These are phyloP conservation scores for Xylaria sp. DNA, from an alignment of 495 filamentous ascomycete genomes.

Conservation along the genomic window DNA sequence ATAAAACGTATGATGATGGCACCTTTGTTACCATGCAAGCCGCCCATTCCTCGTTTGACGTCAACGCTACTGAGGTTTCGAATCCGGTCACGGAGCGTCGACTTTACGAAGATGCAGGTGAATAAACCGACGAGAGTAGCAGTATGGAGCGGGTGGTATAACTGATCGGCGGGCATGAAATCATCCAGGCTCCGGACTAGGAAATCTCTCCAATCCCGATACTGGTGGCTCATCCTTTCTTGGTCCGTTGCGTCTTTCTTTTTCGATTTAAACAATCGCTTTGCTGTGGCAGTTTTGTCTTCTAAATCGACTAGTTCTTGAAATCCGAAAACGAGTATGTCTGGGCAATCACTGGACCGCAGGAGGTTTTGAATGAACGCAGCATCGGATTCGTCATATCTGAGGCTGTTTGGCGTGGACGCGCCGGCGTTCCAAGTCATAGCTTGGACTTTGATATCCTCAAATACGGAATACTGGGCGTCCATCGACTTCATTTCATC, in stretches of 20 bases:
- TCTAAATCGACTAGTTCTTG: conserved; percentile 97
- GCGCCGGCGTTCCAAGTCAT: conserved; percentile 98
- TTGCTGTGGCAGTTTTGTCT: conserved; percentile 96
- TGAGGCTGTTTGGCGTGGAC: conserved; percentile 80
- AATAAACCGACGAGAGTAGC: conserved; percentile 92
- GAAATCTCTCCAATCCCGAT: conserved; percentile 93
- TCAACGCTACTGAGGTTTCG: conserved; percentile 78
- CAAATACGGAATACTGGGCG: conserved; percentile 80
- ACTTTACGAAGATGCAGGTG: conserved; percentile 91
- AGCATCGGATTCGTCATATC: conserved; percentile 68
- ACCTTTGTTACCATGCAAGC: conserved; percentile 94
- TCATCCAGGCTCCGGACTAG: conserved; percentile 81
- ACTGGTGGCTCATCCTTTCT: conserved; percentile 96
- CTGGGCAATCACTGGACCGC: conserved; percentile 73
- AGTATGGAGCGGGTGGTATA: conserved; percentile 86
- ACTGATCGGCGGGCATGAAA: conserved; percentile 75
- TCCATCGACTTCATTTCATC: conserved; percentile 84
- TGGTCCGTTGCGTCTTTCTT: conserved; percentile 92
- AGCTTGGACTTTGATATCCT: conserved; percentile 76
- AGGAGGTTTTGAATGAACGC: conserved; percentile 80
- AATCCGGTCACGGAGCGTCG: conserved; percentile 75
- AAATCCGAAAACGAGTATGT: conserved; percentile 95
- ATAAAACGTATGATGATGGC: conserved; percentile 90
- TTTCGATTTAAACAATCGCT: conserved; percentile 77
- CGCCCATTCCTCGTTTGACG: conserved; percentile 94